Percentiles rank a stretch among this genome's conserved stretches.
Evolutionary conservation across 108 stramenopile species (phyloP).

Genomic region (Skeletonema costatum): DNA sequence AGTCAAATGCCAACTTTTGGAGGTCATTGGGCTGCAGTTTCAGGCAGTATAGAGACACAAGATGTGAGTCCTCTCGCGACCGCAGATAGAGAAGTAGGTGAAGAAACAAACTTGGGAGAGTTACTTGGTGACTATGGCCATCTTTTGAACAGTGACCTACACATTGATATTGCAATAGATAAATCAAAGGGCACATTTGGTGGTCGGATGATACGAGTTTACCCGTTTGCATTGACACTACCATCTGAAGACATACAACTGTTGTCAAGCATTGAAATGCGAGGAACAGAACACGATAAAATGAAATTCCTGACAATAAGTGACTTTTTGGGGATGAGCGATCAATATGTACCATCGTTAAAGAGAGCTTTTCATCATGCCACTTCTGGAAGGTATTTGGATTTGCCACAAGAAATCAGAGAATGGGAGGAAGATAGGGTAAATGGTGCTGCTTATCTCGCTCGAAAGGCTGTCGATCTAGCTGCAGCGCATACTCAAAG

Average conservation of each 20-base stretch:
- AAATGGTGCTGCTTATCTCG: conserved; percentile 52
- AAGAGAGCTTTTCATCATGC: conserved; percentile 63
- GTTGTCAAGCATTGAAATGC: conserved; percentile 22
- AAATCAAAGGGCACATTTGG: conserved; percentile 21
- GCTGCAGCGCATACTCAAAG: conserved; percentile 22
- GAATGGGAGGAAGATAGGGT: conserved; percentile 48
- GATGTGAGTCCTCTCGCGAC: conserved; percentile 51
- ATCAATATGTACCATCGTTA: conserved; percentile 48
- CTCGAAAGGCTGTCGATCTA: conserved; percentile 44
- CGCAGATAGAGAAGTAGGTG: conserved; percentile 49
- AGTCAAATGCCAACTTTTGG: conserved; percentile 58
- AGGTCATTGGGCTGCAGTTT: conserved; percentile 47
- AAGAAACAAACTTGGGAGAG: conserved; percentile 53
- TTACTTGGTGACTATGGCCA: conserved; percentile 2
- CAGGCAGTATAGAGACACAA: conserved; percentile 49
- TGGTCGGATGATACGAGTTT: conserved; percentile 55
- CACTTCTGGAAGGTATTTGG: conserved; percentile 40
- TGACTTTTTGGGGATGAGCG: conserved; percentile 34
- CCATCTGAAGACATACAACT: conserved; percentile 4
- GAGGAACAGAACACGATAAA: conserved; percentile 60
- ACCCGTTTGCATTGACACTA: conserved; percentile 50
- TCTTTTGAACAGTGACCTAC: conserved; percentile 29
- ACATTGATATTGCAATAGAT: conserved; percentile 41
- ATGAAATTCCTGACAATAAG: conserved; percentile 42
- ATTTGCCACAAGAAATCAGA: conserved; percentile 22